Evolutionary conservation across 2,329 filamentous ascomycete genomes (phyloP), one percentile per base, ranked within the genome.

Genomic region (Colletotrichum sidae): DNA sequence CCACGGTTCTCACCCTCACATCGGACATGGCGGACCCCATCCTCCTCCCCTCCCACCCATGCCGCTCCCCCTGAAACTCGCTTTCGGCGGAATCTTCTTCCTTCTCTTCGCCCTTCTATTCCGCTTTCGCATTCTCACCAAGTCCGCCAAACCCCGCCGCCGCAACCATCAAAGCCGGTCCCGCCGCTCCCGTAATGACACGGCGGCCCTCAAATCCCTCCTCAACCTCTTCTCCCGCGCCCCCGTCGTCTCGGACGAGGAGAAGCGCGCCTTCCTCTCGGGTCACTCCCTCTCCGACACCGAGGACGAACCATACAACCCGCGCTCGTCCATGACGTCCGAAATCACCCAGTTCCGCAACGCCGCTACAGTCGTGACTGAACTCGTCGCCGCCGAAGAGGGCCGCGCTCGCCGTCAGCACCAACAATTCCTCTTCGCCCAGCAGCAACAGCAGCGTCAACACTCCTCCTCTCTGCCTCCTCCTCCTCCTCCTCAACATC

Each of bases 261-360:
- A 81, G 69, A 80, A 81, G 71, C 73, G 77, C 44, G 73, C 73
- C 9, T 74, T 78, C 45, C 65, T 76, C 62, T 38, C 41, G 66
- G 15, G 35, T 6, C 73, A 46, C 67, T 53, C 15, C 60, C 17
- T 35, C 51, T 54, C 34, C 58, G 44, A 17, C 55, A 15, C 54
- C 37, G 57, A 35, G 50, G 64, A 68, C 54, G 13, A 49, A 45
- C 8, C 35, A 34, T 12, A 71, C 37, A 66, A 69, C 13, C 65
- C 69, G 7, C 71, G 73, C 10, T 79, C 25, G 25, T 25, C 79
- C 3, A 81, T 85, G 78, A 80, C 83, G 68, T 78, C 84, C 69
- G 83, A 84, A 70, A 78, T 86, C 67, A 79, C 81, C 3, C 76
- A 79, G 53, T 82, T 86, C 72, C 78, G 83, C 2, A 77, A 77